These are phyloP conservation scores for Ceratocystis diversiconidia DNA, from an alignment of 2,329 filamentous ascomycete genomes.

Conservation along the genomic window DNA sequence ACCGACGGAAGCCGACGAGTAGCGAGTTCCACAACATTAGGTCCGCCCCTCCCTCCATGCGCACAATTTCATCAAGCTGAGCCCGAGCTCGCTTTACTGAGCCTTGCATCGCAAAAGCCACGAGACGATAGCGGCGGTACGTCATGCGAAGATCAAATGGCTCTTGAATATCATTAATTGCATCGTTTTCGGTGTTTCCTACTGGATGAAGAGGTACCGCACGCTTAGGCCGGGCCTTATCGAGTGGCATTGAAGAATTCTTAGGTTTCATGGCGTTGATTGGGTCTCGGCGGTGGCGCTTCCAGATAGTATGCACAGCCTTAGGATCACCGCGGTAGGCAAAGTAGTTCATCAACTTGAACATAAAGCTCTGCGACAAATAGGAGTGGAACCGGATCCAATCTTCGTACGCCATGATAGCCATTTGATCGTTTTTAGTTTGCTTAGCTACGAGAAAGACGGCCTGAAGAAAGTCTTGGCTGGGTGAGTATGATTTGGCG, in stretches of 20 bases:
- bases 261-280: not conserved
- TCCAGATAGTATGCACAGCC: slow-evolving; percentile 13
- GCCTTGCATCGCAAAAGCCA: slow-evolving; percentile 13
- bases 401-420: slow-evolving; percentile 7
- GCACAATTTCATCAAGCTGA: slow-evolving; percentile 14
- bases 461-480: not conserved
- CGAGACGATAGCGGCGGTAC: slow-evolving; percentile 12
- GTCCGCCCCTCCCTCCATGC: slow-evolving; percentile 32
- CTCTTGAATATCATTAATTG: not conserved
- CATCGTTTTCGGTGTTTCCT: slow-evolving; percentile 8
- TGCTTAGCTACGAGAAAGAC: slow-evolving; percentile 2
- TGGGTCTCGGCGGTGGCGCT: slow-evolving; percentile 5
- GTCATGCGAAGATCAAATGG: slow-evolving; percentile 6
- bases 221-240: not conserved
- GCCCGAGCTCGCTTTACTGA: slow-evolving; percentile 12
- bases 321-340: slow-evolving; percentile 13
- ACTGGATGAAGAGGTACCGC: not conserved
- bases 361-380: slow-evolving; percentile 1
- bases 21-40: slow-evolving; percentile 60
- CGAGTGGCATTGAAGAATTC: not conserved
- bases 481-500: slow-evolving; percentile 3
- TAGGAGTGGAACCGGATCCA: slow-evolving; percentile 5
- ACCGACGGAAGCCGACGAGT: slow-evolving; percentile 54
- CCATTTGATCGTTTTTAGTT: not conserved
- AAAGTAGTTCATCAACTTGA: slow-evolving; percentile 11